Percentiles rank a stretch among this genome's conserved stretches.
Conservation (phyloP, 176 grass and related monocot genomes). For the Bromus sterilis region DNA sequence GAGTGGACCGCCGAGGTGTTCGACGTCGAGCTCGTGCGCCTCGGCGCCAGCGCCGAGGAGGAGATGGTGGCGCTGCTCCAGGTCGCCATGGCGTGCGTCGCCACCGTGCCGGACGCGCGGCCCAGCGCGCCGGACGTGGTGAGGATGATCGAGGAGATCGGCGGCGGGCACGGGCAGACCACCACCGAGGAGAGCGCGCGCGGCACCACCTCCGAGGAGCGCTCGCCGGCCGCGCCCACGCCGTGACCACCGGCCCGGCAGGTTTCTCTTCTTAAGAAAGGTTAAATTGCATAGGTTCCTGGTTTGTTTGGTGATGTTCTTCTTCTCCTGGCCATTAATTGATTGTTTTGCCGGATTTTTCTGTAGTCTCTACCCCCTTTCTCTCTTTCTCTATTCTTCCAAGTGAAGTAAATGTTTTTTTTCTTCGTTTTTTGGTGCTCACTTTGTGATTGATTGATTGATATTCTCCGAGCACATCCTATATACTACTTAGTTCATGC, state of each 20-base stretch:
- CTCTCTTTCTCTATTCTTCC: slow-evolving; percentile 51
- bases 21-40: slow-evolving; percentile 90
- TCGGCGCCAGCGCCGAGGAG: slow-evolving; percentile 79
- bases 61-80: slow-evolving; percentile 97
- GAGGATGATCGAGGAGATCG: slow-evolving; percentile 86
- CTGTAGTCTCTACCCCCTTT: not conserved
- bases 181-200: slow-evolving; percentile 52
- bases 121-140: slow-evolving; percentile 65
- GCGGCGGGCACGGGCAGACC: slow-evolving; percentile 33
- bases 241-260: slow-evolving; percentile 38
- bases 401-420: slow-evolving; percentile 55
- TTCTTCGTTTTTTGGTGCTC: too few species aligned
- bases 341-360: slow-evolving; percentile 39
- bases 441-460: too few species aligned
- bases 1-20: slow-evolving; percentile 99
- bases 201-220: slow-evolving; percentile 45
- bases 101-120: slow-evolving; percentile 70
- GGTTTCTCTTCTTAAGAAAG: too few species aligned
- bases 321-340: slow-evolving; percentile 9
- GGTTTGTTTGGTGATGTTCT: too few species aligned
- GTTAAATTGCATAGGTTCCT: slow-evolving; percentile 29
- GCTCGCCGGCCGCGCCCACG: slow-evolving; percentile 49
- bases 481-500: too few species aligned
- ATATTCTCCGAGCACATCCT: not conserved
- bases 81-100: slow-evolving; percentile 93